Conservation (phyloP, 345 rosid genomes). For the Aquilaria malaccensis region DNA sequence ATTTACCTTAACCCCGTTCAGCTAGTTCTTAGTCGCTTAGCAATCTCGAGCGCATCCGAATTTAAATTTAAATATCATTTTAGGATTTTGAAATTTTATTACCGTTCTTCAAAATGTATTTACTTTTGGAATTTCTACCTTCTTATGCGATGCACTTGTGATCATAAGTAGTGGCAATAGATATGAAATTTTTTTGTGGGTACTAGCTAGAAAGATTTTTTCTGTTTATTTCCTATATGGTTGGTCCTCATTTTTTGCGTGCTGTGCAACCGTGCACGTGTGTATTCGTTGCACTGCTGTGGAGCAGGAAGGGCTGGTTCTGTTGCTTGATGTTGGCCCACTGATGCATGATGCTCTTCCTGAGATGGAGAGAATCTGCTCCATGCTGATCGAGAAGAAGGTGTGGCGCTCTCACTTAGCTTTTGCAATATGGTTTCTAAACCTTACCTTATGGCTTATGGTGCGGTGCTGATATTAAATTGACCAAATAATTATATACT, state of each 20-base stretch:
- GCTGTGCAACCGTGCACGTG: no score
- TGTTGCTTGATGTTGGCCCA: conserved; percentile 83
- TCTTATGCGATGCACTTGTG: no score
- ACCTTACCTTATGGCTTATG: no score
- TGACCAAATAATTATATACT: background rate
- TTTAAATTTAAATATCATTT: background rate
- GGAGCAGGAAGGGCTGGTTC: conserved; percentile 63
- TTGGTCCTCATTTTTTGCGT: no score
- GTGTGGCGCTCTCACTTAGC: conserved; percentile 17
- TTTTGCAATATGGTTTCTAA: no score
- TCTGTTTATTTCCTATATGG: no score
- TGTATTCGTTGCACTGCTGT: background rate
- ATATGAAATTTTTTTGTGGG: no score
- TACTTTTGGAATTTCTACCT: background rate
- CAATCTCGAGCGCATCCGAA: background rate
- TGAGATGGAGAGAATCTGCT: conserved; percentile 56
- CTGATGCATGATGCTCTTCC: conserved; percentile 66
- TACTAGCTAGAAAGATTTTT: no score
- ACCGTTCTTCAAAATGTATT: background rate
- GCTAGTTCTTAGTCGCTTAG: background rate
- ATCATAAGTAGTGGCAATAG: no score
- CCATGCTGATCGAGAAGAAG: conserved; percentile 75
- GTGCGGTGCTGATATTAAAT: background rate
- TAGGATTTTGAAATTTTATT: background rate
- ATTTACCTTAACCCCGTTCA: background rate